A percentile compares a stretch with the other conserved stretches of the same genome.
Evolutionary conservation across 2,329 filamentous ascomycete genomes (phyloP).

Genomic region (Fusarium sp.): DNA sequence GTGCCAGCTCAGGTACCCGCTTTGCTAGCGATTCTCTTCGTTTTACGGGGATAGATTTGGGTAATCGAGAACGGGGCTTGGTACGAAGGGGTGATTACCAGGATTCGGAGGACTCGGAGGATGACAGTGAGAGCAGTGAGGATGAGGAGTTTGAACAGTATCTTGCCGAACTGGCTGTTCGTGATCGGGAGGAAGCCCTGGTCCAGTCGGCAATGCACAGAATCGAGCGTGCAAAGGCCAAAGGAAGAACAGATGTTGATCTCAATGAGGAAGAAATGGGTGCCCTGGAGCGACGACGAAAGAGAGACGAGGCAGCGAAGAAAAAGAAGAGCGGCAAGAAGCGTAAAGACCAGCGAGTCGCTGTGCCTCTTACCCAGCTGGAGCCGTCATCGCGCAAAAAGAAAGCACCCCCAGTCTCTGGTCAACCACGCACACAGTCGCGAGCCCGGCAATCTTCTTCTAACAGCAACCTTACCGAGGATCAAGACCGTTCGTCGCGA

Average conservation of each 20-base stretch:
- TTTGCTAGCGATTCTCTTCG: constrained; percentile 68
- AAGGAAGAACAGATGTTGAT: constrained; percentile 81
- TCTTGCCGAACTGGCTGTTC: constrained; percentile 64
- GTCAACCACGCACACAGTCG: constrained; percentile 45
- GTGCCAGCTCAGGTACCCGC: constrained; percentile 56
- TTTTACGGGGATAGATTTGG: constrained; percentile 69
- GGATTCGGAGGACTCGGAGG: constrained; percentile 45
- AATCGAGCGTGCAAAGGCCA: constrained; percentile 79
- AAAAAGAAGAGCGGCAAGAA: constrained; percentile 49
- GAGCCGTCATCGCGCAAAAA: constrained; percentile 53
- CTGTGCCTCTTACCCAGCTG: constrained; percentile 63
- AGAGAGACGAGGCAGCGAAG: constrained; percentile 59
- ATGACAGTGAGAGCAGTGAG: constrained; percentile 48
- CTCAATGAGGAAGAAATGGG: constrained; percentile 82
- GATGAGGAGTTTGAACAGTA: constrained; percentile 56
- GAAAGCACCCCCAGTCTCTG: constrained; percentile 36
- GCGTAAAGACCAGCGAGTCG: constrained; percentile 58
- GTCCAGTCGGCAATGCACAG: constrained; percentile 82
- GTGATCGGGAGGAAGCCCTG: constrained; percentile 77
- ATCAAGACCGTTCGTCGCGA: constrained; percentile 48
- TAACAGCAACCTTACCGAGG: constrained; percentile 47
- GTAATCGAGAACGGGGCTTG: constrained; percentile 50
- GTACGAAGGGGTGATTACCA: constrained; percentile 50
- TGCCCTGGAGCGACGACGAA: constrained; percentile 75
- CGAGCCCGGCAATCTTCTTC: constrained; percentile 52